Evolutionary conservation across 1,284 basidiomycete species (phyloP).

Genomic region (Ustilago nuda): DNA sequence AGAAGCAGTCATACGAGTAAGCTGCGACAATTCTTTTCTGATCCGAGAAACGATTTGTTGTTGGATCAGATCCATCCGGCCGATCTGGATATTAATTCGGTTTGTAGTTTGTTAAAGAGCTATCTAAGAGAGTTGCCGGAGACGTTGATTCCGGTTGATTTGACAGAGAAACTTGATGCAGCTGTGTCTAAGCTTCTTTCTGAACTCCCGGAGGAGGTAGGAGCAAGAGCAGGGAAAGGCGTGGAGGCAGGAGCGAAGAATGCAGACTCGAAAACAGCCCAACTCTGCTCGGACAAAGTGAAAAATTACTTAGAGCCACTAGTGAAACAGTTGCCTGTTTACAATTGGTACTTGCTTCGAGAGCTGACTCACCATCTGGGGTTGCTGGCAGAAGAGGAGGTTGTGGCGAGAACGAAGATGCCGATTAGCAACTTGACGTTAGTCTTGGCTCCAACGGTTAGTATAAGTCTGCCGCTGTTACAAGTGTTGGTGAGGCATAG

Average conservation of each 20-base stretch:
- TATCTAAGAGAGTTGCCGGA: conserved; percentile 65
- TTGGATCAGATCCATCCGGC: conserved; percentile 60
- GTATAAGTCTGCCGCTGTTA: conserved; percentile 53
- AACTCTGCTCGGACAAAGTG: conserved; percentile 8
- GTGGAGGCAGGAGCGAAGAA: conserved; percentile 8
- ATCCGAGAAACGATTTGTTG: conserved; percentile 48
- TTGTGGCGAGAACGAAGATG: conserved; percentile 63
- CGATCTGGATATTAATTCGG: conserved; percentile 66
- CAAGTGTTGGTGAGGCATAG: conserved; percentile 56
- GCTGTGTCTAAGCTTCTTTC: conserved; percentile 23
- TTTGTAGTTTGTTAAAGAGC: conserved; percentile 65
- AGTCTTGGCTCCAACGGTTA: conserved; percentile 65
- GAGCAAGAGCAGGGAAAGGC: neutral
- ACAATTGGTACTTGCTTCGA: conserved; percentile 66
- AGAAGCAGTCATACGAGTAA: conserved; percentile 63
- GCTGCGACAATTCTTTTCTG: conserved; percentile 54
- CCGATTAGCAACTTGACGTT: conserved; percentile 62
- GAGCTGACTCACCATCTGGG: conserved; percentile 60
- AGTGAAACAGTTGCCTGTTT: conserved; percentile 45
- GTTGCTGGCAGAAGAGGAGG: conserved; percentile 33
- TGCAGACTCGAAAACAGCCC: conserved; percentile 17
- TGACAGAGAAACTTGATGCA: conserved; percentile 36
- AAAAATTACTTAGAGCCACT: conserved; percentile 30
- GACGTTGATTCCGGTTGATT: conserved; percentile 38
- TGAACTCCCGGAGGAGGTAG: neutral